Evolutionary conservation across 345 rosid species (phyloP).

Genomic region (Lepidium africanum): DNA sequence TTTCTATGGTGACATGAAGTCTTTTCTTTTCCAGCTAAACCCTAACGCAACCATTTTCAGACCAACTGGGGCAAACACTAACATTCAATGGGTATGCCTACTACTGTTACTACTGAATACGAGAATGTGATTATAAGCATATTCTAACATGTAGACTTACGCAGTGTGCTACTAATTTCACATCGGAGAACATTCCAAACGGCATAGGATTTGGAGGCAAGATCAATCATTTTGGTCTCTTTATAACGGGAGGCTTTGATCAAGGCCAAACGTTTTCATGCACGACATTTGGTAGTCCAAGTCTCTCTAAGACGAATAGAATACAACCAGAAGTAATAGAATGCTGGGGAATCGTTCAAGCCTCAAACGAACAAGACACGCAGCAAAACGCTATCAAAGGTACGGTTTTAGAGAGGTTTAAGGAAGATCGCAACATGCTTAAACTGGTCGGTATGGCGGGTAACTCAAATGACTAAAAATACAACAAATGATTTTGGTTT

Average conservation of each 20-base stretch:
- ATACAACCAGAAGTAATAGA: constrained; percentile 70
- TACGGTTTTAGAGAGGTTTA: constrained; percentile 62
- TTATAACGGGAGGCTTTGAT: constrained; percentile 72
- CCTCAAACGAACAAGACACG: constrained; percentile 31
- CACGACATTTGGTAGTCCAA: constrained; percentile 75
- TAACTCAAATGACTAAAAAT: constrained; percentile 47
- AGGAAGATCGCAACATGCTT: constrained; percentile 87
- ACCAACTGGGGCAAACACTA: constrained; percentile 82
- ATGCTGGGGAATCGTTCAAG: constrained; percentile 71
- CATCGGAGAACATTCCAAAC: constrained; percentile 85
- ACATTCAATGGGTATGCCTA: constrained; percentile 76
- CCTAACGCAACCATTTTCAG: constrained; percentile 62
- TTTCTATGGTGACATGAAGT: constrained; percentile 93
- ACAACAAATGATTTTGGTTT: background rate
- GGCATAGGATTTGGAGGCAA: constrained; percentile 90
- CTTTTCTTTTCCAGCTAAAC: constrained; percentile 74
- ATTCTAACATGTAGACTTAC: background rate
- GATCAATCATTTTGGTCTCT: constrained; percentile 68
- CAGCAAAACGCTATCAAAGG: constrained; percentile 39
- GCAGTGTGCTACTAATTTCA: constrained; percentile 86
- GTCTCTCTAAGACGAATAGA: constrained; percentile 47
- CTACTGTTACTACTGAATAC: background rate
- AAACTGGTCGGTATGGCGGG: constrained; percentile 84
- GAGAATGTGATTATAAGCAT: background rate
- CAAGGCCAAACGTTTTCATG: constrained; percentile 65